These are phyloP conservation scores for Salvia sclarea DNA, from an alignment of 305 asterid genomes.

Conservation along the genomic window DNA sequence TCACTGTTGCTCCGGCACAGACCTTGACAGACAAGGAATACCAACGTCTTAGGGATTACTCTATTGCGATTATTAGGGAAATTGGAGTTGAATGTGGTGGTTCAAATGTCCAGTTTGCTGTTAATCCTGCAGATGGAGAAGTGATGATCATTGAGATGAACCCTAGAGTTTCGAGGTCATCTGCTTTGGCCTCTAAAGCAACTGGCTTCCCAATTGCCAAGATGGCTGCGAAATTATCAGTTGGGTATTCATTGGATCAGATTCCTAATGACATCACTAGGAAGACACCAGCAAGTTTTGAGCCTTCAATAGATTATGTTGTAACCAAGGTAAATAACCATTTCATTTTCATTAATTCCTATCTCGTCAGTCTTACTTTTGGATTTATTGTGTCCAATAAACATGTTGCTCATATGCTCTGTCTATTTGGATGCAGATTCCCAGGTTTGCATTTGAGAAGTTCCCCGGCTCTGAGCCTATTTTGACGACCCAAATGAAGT, in stretches of 20 bases:
- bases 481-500: constrained; percentile 95
- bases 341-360: constrained; percentile 5
- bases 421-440: constrained; percentile 58
- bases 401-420: not conserved
- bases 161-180: constrained; percentile 95
- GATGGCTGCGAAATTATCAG: constrained; percentile 96
- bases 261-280: constrained; percentile 96
- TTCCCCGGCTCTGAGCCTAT: constrained; percentile 97
- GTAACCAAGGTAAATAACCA: constrained; percentile 75
- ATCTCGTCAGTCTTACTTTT: not conserved
- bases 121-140: constrained; percentile 91
- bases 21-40: constrained; percentile 96
- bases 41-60: constrained; percentile 92
- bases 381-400: not conserved
- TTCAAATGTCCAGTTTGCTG: constrained; percentile 96
- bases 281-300: constrained; percentile 99
- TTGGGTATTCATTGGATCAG: constrained; percentile 92
- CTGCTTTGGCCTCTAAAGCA: constrained; percentile 97
- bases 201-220: constrained; percentile 99
- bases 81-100: constrained; percentile 99
- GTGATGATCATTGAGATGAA: constrained; percentile 98
- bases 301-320: constrained; percentile 97
- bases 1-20: constrained; percentile 98
- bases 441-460: constrained; percentile 92
- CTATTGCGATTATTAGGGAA: constrained; percentile 95